Evolutionary conservation across 129 eudicot species (phyloP), one percentile per base, ranked within the genome.

Genomic region (Cynara cardunculus): DNA sequence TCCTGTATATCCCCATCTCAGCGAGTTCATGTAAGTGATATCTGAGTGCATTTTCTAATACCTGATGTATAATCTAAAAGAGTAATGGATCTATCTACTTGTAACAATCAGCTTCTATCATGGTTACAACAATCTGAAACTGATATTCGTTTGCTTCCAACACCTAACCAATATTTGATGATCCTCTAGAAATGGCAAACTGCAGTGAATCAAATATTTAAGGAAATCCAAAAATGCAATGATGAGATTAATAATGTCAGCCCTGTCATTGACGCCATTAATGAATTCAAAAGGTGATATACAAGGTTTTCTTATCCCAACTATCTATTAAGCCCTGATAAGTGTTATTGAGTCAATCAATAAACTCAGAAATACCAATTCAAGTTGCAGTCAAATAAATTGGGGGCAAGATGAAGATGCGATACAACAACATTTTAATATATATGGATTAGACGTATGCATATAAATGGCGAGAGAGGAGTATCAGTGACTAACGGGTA

Each of bases 401-500:
- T 44, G 18, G 13, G 13, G 35, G 7, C 32, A 3, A 79, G 19
- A 27, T 13, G n/a, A 27, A 78, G 53, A 64, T 62, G 13, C 32
- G 25, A 73, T 21, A 27, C n/a, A 53, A 19, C 62, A 56, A 56
- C 65, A n/a, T 28, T 68, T 24, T 68, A 25, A 10, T 68, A 68
- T 3, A 19, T 68, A 24, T 2, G 35, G 11, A 13, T 66, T 66
- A 66, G 39, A 81, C 26, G 22, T 11, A 34, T 7, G 25, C 37
- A 74, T 14, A 27, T 10, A 74, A n/a, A 66, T 4, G 31, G 10
- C 0, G 27, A 64, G 18, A 21, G 1, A 53, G n/a, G 18, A 19
- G 19, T 3, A 65, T 3, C 7, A 35, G 13, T 25, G 27, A 71
- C 96, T 84, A 35, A 96, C 98, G 98, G 99, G 80, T 92, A 82